Evolutionary conservation across 805 yeast genomes (phyloP).

Genomic region (Saturnispora hagleri): DNA sequence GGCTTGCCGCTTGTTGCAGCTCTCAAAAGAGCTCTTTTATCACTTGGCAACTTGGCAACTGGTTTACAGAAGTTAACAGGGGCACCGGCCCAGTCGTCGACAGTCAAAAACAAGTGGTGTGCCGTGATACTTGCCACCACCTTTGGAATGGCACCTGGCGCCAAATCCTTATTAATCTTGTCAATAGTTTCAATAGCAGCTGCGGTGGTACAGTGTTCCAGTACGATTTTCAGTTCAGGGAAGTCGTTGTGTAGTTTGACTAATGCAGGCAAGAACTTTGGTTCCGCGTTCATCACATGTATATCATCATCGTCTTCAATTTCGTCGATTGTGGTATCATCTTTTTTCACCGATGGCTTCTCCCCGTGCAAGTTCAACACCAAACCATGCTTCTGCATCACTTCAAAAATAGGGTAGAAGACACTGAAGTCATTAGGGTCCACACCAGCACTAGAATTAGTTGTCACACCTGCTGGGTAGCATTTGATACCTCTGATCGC

Average conservation of each 20-base stretch:
- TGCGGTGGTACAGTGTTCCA: constrained; percentile 92
- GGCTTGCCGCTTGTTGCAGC: constrained; percentile 93
- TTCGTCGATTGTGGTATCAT: background rate
- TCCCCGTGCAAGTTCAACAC: constrained; percentile 93
- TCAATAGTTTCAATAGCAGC: constrained; percentile 77
- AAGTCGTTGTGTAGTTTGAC: constrained; percentile 68
- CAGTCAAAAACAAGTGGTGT: constrained; percentile 81
- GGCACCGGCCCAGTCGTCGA: constrained; percentile 95
- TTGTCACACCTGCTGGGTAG: constrained; percentile 99
- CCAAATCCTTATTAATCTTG: constrained; percentile 44
- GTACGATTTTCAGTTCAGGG: constrained; percentile 76
- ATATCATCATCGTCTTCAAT: constrained; percentile 49
- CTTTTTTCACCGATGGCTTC: constrained; percentile 52
- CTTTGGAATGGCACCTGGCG: constrained; percentile 29
- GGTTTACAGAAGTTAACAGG: constrained; percentile 96
- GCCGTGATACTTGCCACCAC: constrained; percentile 95
- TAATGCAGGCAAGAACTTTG: constrained; percentile 83
- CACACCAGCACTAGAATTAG: constrained; percentile 87
- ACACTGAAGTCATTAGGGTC: constrained; percentile 84
- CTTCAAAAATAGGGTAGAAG: constrained; percentile 84
- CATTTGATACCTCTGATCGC: constrained; percentile 86
- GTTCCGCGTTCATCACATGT: constrained; percentile 90
- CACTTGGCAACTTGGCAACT: constrained; percentile 87
- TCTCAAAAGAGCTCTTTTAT: constrained; percentile 64
- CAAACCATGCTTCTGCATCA: constrained; percentile 69